phyloP scores from a whole-genome alignment of 306 rosid genomes.

The Dicorynia guianensis region DNA sequence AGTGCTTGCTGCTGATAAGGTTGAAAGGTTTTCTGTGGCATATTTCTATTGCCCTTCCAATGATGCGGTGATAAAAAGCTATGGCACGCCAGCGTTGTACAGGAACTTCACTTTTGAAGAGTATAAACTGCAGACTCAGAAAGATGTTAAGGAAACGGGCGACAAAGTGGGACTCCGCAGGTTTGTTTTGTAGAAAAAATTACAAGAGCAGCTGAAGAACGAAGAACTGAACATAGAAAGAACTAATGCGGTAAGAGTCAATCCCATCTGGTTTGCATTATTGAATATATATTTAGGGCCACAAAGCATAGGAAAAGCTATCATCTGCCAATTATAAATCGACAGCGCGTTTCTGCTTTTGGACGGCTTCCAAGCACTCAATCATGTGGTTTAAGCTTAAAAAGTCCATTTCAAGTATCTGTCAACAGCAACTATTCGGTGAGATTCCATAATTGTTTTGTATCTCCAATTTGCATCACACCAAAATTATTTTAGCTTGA shows the following conservation, averaged over 20 bases:
- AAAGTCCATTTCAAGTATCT: not conserved
- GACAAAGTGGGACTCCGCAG: constrained; percentile 77
- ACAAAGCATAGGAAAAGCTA: not conserved
- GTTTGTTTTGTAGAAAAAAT: constrained; percentile 50
- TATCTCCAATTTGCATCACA: too few relatives aligned
- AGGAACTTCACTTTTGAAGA: constrained; percentile 65
- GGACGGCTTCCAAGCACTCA: not conserved
- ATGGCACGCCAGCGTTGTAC: constrained; percentile 45
- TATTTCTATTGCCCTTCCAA: constrained; percentile 68
- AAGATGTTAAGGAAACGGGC: constrained; percentile 69
- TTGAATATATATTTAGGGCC: constrained; percentile 1
- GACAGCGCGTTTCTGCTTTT: not conserved
- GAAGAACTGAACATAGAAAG: not conserved
- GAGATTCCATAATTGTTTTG: too few relatives aligned
- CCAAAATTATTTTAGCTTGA: too few relatives aligned
- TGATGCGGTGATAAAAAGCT: constrained; percentile 58
- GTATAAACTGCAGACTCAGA: constrained; percentile 51
- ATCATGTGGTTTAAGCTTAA: not conserved
- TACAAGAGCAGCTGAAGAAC: not conserved
- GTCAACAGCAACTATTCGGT: too few relatives aligned
- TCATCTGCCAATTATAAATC: not conserved
- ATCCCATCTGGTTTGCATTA: not conserved
- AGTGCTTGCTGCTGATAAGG: constrained; percentile 53
- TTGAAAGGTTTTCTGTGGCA: constrained; percentile 73
- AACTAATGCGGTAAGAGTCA: not conserved